Base-by-base conservation (phyloP, 805 yeast species). In the Candida taoyuanica region DNA sequence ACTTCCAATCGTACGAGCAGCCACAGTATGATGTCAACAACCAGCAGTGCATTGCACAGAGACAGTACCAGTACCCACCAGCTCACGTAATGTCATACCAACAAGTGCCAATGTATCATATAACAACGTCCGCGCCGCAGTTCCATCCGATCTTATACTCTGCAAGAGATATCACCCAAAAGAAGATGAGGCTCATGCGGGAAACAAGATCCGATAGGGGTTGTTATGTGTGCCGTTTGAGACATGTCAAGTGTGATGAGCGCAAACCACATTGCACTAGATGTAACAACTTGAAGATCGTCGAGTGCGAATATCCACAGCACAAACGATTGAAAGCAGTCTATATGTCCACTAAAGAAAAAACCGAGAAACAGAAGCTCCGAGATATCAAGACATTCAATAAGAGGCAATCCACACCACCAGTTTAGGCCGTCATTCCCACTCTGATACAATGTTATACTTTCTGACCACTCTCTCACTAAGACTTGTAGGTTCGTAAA, bases 231-330 rank as follows among this genome's bases (percentile, higher is more conserved):
- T 78, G 84, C 51, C 68, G 83, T 31, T 71, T 73, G 42, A 67
- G 84, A 39, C 78, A 77, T 52, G 70, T 76, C 58, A 77, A 76
- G 53, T 78, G 85, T 58, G 83, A 78, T 53, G 81, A 76, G 51
- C 65, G 64, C 28, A 68, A 67, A 36, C 83, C 84, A 6, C 68
- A 66, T 16, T 78, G 84, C 55, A 64, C 59, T 34, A 74, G 74
- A 53, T 63, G 81, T 52, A 57, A 63, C 29, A 67, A n/a, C n/a
- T n/a, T 64, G 34, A 39, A 37, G 8, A 31, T 29, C 2, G 28
- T 34, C 7, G 2, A 7, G 3, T 49, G 51, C 31, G 47, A 47
- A 7, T 47, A 31, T 24, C 47, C 49, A 14, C 36, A 7, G n/a
- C n/a, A n/a, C n/a, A n/a, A n/a, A n/a, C n/a, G n/a, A n/a, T n/a